Conservation (phyloP, 345 rosid genomes). For the Rhodomyrtus tomentosa region DNA sequence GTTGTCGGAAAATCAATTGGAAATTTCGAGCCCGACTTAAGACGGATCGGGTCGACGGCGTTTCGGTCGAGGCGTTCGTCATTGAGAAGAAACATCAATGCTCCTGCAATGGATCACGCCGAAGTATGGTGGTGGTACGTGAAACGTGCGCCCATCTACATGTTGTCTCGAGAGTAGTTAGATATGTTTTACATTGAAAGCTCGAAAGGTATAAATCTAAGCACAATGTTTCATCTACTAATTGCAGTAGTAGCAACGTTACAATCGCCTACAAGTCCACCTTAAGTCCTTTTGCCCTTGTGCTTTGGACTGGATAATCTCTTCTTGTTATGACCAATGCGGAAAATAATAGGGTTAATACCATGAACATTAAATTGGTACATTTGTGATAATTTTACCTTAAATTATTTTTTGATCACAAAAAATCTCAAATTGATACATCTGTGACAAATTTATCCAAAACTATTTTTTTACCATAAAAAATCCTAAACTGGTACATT, state of each 20-base stretch:
- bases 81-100: not conserved
- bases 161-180: not conserved
- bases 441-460: no score
- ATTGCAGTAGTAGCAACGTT: not conserved
- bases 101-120: not conserved
- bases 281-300: not conserved
- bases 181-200: not conserved
- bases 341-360: no score
- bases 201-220: not conserved
- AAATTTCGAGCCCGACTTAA: not conserved
- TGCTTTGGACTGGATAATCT: not conserved
- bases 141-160: not conserved
- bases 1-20: accelerated
- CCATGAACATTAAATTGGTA: no score
- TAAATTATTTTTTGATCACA: no score
- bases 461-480: no score
- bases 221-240: not conserved
- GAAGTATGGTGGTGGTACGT: not conserved
- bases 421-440: no score
- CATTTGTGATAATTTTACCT: no score
- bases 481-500: no score
- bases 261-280: not conserved
- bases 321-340: no score
- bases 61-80: not conserved
- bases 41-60: not conserved